These are phyloP conservation scores for Yamagishiella unicocca DNA, from an alignment of 139 green algal genomes.

Conservation along the genomic window DNA sequence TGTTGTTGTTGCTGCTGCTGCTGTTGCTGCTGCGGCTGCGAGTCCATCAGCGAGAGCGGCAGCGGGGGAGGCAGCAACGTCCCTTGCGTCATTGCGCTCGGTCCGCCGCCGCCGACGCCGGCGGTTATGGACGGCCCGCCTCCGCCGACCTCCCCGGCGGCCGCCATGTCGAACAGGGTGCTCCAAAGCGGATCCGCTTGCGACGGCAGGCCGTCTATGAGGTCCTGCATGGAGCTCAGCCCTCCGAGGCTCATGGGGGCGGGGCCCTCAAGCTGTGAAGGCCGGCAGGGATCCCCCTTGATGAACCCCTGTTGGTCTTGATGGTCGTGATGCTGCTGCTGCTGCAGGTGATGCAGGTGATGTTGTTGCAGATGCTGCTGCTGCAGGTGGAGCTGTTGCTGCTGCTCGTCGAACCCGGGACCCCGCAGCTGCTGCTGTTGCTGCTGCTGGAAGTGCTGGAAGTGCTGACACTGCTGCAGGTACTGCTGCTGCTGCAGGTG, in stretches of 20 bases:
- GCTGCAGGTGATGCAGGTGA: neutral
- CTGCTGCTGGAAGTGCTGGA: neutral
- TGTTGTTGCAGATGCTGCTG: neutral
- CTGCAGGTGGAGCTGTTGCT: slow-evolving; percentile 1
- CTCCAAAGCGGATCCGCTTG: slow-evolving; percentile 20
- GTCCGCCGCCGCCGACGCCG: neutral
- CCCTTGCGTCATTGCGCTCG: neutral
- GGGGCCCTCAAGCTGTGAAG: neutral
- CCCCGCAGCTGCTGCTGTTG: slow-evolving; percentile 2
- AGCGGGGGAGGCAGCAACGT: neutral
- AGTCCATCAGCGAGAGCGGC: neutral
- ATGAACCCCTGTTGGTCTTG: neutral
- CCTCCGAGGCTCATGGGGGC: slow-evolving; percentile 38
- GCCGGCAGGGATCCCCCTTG: neutral
- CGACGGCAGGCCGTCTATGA: slow-evolving; percentile 34
- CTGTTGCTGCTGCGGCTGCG: neutral
- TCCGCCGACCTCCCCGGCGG: neutral
- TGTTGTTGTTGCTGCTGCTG: neutral
- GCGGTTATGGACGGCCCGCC: neutral
- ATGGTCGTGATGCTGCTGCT: neutral
- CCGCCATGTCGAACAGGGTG: neutral
- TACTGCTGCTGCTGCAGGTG: too few species aligned
- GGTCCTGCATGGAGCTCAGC: slow-evolving; percentile 43
- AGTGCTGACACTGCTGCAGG: neutral
- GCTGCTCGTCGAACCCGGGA: too few species aligned